Conservation (phyloP, 2,329 filamentous ascomycete genomes). For the Colletotrichum sp. region DNA sequence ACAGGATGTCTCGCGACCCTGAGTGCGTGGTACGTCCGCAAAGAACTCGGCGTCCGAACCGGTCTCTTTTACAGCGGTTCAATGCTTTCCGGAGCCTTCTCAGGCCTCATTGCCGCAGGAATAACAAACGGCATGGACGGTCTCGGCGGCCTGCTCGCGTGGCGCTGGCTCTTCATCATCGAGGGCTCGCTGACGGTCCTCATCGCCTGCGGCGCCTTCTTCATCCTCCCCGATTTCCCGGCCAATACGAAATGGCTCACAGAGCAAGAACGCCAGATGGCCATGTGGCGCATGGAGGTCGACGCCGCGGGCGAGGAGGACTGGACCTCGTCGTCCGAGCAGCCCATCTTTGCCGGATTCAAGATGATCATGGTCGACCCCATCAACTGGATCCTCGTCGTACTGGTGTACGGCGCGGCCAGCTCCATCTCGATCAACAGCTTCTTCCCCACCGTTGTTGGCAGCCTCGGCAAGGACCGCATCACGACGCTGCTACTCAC, state of each 20-base stretch:
- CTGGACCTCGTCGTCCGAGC: slow-evolving; percentile 19
- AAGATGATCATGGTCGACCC: slow-evolving; percentile 23
- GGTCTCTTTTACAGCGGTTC: slow-evolving; percentile 20
- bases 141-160: slow-evolving; percentile 27
- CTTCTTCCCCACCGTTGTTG: slow-evolving; percentile 27
- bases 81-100: slow-evolving; percentile 26
- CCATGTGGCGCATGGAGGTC: slow-evolving; percentile 23
- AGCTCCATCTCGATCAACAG: slow-evolving; percentile 23
- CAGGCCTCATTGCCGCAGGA: slow-evolving; percentile 24
- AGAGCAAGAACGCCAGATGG: slow-evolving; percentile 23
- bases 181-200: slow-evolving; percentile 33
- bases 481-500: slow-evolving; percentile 50
- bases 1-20: slow-evolving; percentile 12
- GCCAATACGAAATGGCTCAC: slow-evolving; percentile 40
- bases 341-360: slow-evolving; percentile 24
- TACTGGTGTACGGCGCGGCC: slow-evolving; percentile 23
- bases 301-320: slow-evolving; percentile 27
- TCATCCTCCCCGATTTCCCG: slow-evolving; percentile 33
- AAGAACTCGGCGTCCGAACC: slow-evolving; percentile 13
- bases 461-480: not conserved
- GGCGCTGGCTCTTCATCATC: slow-evolving; percentile 59
- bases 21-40: slow-evolving; percentile 15
- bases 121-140: slow-evolving; percentile 22
- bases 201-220: slow-evolving; percentile 46
- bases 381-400: slow-evolving; percentile 24